These are phyloP conservation scores for Trichoderma sp. DNA, from an alignment of 2,329 filamentous ascomycete genomes.

Conservation along the genomic window DNA sequence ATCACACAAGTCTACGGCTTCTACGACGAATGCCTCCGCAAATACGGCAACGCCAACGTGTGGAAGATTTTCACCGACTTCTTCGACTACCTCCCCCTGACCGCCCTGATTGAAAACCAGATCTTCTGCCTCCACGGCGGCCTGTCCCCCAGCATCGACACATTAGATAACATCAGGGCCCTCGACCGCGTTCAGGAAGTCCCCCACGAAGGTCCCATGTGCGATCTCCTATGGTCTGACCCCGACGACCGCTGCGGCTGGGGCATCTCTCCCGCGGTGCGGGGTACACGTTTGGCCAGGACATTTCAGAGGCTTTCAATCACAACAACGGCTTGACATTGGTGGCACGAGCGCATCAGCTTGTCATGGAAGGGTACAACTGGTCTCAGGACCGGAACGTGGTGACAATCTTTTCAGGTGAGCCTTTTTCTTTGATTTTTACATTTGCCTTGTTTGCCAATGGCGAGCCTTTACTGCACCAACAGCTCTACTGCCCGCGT, in stretches of 20 bases:
- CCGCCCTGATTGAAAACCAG: slow-evolving; percentile 97
- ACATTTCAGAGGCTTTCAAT: slow-evolving; percentile 98
- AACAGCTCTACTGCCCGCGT: neutral
- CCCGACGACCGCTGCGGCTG: slow-evolving; percentile 95
- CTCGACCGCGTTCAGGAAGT: slow-evolving; percentile 98
- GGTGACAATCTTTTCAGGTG: slow-evolving; percentile 97
- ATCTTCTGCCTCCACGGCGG: slow-evolving; percentile 99
- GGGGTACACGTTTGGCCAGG: slow-evolving; percentile 93
- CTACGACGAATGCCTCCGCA: slow-evolving; percentile 97
- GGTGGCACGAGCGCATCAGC: slow-evolving; percentile 93
- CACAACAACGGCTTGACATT: slow-evolving; percentile 97
- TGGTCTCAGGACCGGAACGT: slow-evolving; percentile 99
- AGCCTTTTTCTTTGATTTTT: slow-evolving; percentile 16
- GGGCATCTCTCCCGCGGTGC: slow-evolving; percentile 93
- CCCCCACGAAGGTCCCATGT: slow-evolving; percentile 97
- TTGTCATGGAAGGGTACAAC: slow-evolving; percentile 99
- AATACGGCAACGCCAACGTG: slow-evolving; percentile 98
- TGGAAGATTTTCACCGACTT: slow-evolving; percentile 99
- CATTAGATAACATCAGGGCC: slow-evolving; percentile 90
- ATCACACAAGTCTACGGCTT: slow-evolving; percentile 99
- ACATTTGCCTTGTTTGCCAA: neutral
- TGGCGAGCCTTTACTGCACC: neutral
- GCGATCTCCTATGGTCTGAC: slow-evolving; percentile 96
- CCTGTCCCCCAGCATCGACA: slow-evolving; percentile 93
- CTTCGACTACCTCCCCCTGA: slow-evolving; percentile 97